A percentile compares a stretch with the other conserved stretches of the same genome.
phyloP scores from a whole-genome alignment of 1,139 yeast genomes.

The Yamadazyma pseudoaaseri region DNA sequence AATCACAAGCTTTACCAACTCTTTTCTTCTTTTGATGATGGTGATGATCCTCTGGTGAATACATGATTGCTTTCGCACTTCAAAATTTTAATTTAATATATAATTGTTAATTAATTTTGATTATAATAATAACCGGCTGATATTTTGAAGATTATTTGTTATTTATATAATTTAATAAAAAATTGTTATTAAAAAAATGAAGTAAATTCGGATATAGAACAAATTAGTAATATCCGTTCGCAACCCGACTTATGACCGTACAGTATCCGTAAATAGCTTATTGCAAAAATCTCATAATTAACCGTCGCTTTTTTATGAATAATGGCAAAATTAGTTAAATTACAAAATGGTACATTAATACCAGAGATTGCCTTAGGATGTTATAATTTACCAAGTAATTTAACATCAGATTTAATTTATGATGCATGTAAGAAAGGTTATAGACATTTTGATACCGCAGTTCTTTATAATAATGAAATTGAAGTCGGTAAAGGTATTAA shows the following conservation, averaged over 20 bases:
- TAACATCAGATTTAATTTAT: slow-evolving; percentile 36
- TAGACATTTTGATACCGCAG: slow-evolving; percentile 62
- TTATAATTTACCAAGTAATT: slow-evolving; percentile 26
- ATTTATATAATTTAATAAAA: too few species aligned
- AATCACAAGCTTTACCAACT: slow-evolving; percentile 81
- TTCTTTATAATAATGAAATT: slow-evolving; percentile 53
- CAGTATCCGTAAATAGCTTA: background rate
- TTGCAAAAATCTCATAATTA: too few species aligned
- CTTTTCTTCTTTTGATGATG: slow-evolving; percentile 52
- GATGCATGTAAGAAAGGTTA: slow-evolving; percentile 52
- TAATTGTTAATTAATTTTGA: background rate
- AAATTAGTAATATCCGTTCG: background rate
- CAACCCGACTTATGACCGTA: background rate
- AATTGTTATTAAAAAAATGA: too few species aligned
- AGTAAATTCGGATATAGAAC: slow-evolving; percentile 1
- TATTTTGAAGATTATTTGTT: too few species aligned
- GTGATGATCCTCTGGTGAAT: slow-evolving; percentile 16
- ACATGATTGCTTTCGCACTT: slow-evolving; percentile 5
- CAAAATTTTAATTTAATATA: background rate
- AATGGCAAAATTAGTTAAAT: slow-evolving; percentile 9
- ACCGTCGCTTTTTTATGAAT: too few species aligned
- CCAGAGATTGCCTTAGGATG: slow-evolving; percentile 42
- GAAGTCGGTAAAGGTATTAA: slow-evolving; percentile 55
- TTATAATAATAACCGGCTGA: too few species aligned
- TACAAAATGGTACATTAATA: slow-evolving; percentile 23